A percentile compares a stretch with the other conserved stretches of the same genome.
phyloP scores from a whole-genome alignment of 2,329 filamentous ascomycete genomes.

The Cryoendolithus antarcticus region DNA sequence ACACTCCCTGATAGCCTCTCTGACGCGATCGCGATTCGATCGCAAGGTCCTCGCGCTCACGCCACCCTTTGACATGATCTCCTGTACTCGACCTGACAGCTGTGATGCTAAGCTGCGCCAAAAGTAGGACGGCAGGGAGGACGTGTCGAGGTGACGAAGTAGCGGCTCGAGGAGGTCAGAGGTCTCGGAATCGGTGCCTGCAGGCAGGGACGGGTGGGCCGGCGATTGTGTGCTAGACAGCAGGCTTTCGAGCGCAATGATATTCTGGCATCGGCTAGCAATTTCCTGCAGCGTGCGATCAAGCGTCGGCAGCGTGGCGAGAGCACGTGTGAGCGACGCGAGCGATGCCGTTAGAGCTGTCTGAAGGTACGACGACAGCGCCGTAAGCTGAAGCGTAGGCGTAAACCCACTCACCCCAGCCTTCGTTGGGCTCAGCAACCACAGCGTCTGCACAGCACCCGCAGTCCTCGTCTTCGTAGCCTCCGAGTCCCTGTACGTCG shows the following conservation, averaged over 20 bases:
- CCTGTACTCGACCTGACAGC: slow-evolving; percentile 65
- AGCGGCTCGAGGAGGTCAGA: slow-evolving; percentile 57
- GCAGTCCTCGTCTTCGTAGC: slow-evolving; percentile 62
- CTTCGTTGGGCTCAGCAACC: slow-evolving; percentile 60
- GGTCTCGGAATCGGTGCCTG: slow-evolving; percentile 10
- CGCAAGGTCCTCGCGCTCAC: slow-evolving; percentile 70
- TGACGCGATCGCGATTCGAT: slow-evolving; percentile 61
- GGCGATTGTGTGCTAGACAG: slow-evolving; percentile 58
- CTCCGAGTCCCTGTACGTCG: slow-evolving; percentile 50
- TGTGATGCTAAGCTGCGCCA: slow-evolving; percentile 79
- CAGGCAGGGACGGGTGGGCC: slow-evolving; percentile 50
- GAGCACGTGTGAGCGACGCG: slow-evolving; percentile 58
- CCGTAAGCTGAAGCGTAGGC: slow-evolving; percentile 60
- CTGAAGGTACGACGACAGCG: slow-evolving; percentile 71
- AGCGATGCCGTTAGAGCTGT: slow-evolving; percentile 69
- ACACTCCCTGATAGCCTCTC: slow-evolving; percentile 68
- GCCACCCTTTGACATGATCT: slow-evolving; percentile 72
- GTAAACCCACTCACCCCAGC: slow-evolving; percentile 35
- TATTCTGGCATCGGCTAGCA: slow-evolving; percentile 73
- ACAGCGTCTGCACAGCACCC: slow-evolving; percentile 65
- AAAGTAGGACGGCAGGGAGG: slow-evolving; percentile 79
- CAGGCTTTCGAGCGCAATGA: slow-evolving; percentile 71
- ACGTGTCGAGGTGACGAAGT: slow-evolving; percentile 63
- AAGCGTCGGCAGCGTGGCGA: slow-evolving; percentile 68
- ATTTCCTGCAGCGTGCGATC: slow-evolving; percentile 75